Percentiles rank a stretch among this genome's conserved stretches.
Conservation (phyloP, 805 yeast species). For the Alloascoidea africana region DNA sequence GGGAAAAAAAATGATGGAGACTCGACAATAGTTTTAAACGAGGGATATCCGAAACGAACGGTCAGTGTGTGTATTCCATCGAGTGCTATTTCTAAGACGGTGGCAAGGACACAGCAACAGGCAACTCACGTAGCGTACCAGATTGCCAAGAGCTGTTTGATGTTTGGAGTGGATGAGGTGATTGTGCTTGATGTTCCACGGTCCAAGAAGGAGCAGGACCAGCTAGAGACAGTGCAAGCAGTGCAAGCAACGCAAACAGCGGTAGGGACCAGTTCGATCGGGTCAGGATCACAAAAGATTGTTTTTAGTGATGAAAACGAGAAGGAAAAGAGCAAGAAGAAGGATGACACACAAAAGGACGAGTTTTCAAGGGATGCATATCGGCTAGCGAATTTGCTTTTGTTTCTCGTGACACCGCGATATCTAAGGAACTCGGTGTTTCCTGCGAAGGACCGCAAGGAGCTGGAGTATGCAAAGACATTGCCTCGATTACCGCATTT, state of each 20-base stretch:
- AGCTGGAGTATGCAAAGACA: slow-evolving; percentile 47
- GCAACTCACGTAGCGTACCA: slow-evolving; percentile 63
- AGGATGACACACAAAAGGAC: slow-evolving; percentile 13
- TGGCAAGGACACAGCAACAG: slow-evolving; percentile 56
- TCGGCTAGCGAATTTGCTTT: slow-evolving; percentile 54
- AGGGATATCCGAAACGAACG: too few relatives aligned
- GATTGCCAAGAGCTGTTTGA: slow-evolving; percentile 59
- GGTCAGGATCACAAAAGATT: slow-evolving; percentile 12
- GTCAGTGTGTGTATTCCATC: slow-evolving; percentile 54
- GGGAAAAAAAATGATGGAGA: too few relatives aligned
- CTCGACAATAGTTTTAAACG: too few relatives aligned
- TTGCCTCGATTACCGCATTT: slow-evolving; percentile 59
- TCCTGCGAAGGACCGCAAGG: slow-evolving; percentile 25
- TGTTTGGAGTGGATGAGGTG: slow-evolving; percentile 59
- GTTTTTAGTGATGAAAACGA: slow-evolving; percentile 18
- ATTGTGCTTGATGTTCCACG: slow-evolving; percentile 45
- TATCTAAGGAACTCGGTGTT: slow-evolving; percentile 57
- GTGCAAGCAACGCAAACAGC: slow-evolving; percentile 9
- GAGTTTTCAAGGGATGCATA: slow-evolving; percentile 20
- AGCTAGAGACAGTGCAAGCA: slow-evolving; percentile 16
- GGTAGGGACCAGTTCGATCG: too few relatives aligned
- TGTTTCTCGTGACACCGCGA: slow-evolving; percentile 75
- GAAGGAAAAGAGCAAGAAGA: slow-evolving; percentile 8
- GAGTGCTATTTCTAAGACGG: slow-evolving; percentile 33
- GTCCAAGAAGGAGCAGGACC: slow-evolving; percentile 12